phyloP scores from a whole-genome alignment of 2,329 filamentous ascomycete species.

The Lachnellula occidentalis region DNA sequence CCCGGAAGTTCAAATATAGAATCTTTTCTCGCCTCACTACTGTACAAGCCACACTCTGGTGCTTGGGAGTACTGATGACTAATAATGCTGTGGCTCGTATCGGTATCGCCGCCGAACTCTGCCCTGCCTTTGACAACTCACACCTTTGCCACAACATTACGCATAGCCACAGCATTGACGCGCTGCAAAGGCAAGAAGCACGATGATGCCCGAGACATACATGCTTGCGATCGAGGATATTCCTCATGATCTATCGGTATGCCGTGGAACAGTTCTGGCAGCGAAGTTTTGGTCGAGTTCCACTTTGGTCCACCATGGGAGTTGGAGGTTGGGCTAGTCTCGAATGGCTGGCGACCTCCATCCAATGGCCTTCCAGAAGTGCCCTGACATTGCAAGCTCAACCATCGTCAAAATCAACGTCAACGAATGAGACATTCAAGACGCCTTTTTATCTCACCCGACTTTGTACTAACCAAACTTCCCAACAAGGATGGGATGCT shows the following conservation, averaged over 20 bases:
- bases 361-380: slow-evolving; percentile 20
- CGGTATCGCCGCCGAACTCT: background rate
- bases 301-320: background rate
- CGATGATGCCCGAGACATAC: slow-evolving; percentile 6
- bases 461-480: slow-evolving; percentile 19
- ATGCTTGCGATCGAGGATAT: background rate
- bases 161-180: slow-evolving; percentile 1
- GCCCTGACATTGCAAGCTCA: slow-evolving; percentile 13
- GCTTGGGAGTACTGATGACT: background rate
- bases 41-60: background rate
- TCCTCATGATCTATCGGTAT: background rate
- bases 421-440: slow-evolving; percentile 20
- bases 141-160: slow-evolving; percentile 5
- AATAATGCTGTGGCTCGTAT: background rate
- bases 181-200: background rate
- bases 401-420: slow-evolving; percentile 17
- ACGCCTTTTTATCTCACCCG: slow-evolving; percentile 20
- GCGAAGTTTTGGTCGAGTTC: background rate
- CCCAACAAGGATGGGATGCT: slow-evolving; percentile 18
- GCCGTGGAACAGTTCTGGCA: background rate
- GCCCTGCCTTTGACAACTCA: slow-evolving; percentile 1
- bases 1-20: slow-evolving; percentile 7
- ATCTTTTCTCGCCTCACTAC: background rate
- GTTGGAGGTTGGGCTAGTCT: slow-evolving; percentile 5
- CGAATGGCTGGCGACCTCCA: slow-evolving; percentile 5